A percentile compares a stretch with the other conserved stretches of the same genome.
These are phyloP conservation scores for Meyerozyma smithsonii DNA, from an alignment of 1,139 yeast genomes.

Conservation along the genomic window DNA sequence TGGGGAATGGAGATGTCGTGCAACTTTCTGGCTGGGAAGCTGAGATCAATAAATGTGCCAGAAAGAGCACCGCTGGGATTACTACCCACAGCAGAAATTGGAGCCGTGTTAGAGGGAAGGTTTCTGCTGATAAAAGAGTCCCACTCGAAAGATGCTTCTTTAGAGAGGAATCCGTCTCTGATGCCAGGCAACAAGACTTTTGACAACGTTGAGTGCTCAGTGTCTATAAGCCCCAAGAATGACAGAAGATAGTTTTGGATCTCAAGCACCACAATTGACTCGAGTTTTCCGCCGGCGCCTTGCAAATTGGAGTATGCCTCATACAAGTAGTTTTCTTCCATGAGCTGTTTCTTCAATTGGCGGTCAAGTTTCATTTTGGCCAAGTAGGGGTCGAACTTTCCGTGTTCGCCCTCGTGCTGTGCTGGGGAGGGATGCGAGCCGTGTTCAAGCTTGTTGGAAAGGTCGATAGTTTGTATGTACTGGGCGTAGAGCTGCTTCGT, in stretches of 20 bases:
- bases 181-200: conserved; percentile 63
- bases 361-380: conserved; percentile 68
- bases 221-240: conserved; percentile 64
- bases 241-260: conserved; percentile 74
- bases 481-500: conserved; percentile 51
- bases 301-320: conserved; percentile 88
- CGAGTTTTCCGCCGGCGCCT: conserved; percentile 83
- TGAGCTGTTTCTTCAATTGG: conserved; percentile 70
- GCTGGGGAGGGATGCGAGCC: conserved; percentile 10
- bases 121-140: conserved; percentile 73
- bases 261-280: conserved; percentile 81
- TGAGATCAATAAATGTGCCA: conserved; percentile 71
- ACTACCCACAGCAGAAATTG: conserved; percentile 28
- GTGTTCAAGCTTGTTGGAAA: conserved; percentile 31
- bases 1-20: conserved; percentile 62
- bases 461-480: conserved; percentile 41
- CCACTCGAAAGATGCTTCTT: conserved; percentile 86
- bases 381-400: conserved; percentile 76
- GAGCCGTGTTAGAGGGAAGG: conserved; percentile 34
- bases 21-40: conserved; percentile 62
- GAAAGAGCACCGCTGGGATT: conserved; percentile 17
- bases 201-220: conserved; percentile 65
- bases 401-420: conserved; percentile 30
- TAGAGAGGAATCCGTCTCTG: conserved; percentile 68
- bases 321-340: conserved; percentile 80